phyloP scores from a whole-genome alignment of 352 stramenopile species.

The Phytopythium montanum region DNA sequence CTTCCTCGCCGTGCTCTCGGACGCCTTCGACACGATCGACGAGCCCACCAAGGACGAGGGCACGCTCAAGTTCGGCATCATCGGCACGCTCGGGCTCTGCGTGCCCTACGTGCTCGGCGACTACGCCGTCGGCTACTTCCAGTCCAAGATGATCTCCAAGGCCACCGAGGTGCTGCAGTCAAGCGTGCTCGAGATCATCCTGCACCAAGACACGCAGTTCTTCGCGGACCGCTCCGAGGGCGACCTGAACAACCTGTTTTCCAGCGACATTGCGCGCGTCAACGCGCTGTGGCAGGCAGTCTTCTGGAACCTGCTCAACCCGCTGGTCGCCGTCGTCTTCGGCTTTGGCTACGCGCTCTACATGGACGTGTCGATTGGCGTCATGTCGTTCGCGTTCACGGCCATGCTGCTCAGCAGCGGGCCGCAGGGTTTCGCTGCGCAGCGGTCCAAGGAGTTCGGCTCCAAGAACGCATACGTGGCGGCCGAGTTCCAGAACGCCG shows the following conservation, averaged over 20 bases:
- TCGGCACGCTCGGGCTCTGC: constrained; percentile 69
- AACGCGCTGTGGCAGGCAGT: constrained; percentile 85
- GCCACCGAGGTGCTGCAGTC: constrained; percentile 76
- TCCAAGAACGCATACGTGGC: constrained; percentile 87
- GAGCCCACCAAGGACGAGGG: constrained; percentile 32
- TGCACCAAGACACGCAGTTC: constrained; percentile 76
- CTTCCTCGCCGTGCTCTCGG: constrained; percentile 68
- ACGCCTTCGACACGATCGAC: constrained; percentile 59
- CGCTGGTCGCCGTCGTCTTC: constrained; percentile 72
- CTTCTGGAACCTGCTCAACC: constrained; percentile 88
- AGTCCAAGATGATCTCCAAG: constrained; percentile 90
- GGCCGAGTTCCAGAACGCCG: constrained; percentile 84
- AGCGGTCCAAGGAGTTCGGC: constrained; percentile 83
- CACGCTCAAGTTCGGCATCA: constrained; percentile 64
- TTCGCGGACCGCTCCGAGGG: constrained; percentile 83
- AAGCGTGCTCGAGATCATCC: constrained; percentile 71
- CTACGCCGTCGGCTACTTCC: constrained; percentile 85
- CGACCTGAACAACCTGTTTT: constrained; percentile 88
- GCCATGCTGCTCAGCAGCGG: constrained; percentile 77
- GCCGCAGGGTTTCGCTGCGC: constrained; percentile 76
- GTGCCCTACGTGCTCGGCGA: constrained; percentile 86
- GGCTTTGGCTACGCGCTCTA: constrained; percentile 82
- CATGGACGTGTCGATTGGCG: constrained; percentile 76
- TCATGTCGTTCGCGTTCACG: constrained; percentile 84
- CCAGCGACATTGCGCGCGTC: constrained; percentile 81